Base-by-base conservation (phyloP, 768 basidiomycete genomes). In the Termitomyces sp. region DNA sequence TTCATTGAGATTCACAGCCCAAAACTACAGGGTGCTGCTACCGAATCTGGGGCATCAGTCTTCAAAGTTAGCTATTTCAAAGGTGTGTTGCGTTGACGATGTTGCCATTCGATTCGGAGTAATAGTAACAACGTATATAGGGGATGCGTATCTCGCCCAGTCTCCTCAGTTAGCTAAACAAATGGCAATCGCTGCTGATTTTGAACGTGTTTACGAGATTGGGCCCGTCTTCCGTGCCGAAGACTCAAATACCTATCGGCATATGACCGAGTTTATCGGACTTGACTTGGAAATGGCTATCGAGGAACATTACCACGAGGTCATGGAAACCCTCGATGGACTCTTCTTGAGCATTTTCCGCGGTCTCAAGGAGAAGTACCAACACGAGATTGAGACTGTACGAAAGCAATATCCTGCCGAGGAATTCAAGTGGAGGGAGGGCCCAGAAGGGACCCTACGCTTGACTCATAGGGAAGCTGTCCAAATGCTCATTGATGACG, bases 61-160 rank as follows among this genome's bases (percentile, higher is more conserved):
- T 99, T 98, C 82, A 95, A 95, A 78, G 97, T 98, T 44, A 82
- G 82, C 67, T 98, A 99, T 73, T 99, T 98, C 80, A 96, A 97
- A 81, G 92, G 95, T 87, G 61, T 31, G 29, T 54, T 38, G 61
- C 35, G 29, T 54, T 38, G 12, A 34, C 46, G 23, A 27, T 41
- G 41, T 34, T 19, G 9, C 12, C 19, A 42, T 57, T 43, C 27
- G 8, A 32, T 37, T 55, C 14, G 9, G 27, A 6, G 52, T 41
- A 29, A 19, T 58, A 58, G 40, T 49, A 14, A 38, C n/a, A 27
- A 17, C 5, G 55, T 50, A 41, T 50, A 11, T 62, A 96, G 95
- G 92, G 31, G 82, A 72, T 63, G 97, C 97, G 2, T 99, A 81
- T 78, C 82, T 99, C 40, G 97, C 97, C 19, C 97, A 99, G 71